A percentile compares a stretch with the other conserved stretches of the same genome.
These are phyloP conservation scores for Chrysosporium queenslandicum DNA, from an alignment of 2,329 filamentous ascomycete species.

Conservation along the genomic window DNA sequence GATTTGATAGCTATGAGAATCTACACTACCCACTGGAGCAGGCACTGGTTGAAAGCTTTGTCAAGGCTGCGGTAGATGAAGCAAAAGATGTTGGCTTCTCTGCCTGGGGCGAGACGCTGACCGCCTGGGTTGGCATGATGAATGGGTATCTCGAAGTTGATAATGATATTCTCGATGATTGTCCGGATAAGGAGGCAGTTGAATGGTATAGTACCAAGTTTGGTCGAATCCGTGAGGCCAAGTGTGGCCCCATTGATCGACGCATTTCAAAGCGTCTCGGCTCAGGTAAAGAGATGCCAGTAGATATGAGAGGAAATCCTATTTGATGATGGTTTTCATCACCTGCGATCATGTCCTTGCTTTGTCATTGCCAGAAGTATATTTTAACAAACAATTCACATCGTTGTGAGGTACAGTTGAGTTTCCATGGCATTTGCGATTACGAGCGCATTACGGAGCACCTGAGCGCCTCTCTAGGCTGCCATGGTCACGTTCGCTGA, in stretches of 20 bases:
- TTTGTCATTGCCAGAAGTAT: background rate
- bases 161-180: constrained; percentile 23
- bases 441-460: too few species aligned
- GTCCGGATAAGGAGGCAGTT: constrained; percentile 21
- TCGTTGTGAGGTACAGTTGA: too few species aligned
- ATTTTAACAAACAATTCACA: too few species aligned
- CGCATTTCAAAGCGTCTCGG: constrained; percentile 22
- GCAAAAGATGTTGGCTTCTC: constrained; percentile 16
- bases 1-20: constrained; percentile 17
- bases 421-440: too few species aligned
- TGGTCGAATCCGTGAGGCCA: constrained; percentile 21
- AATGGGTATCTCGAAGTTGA: constrained; percentile 22
- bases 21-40: constrained; percentile 18
- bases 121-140: constrained; percentile 22
- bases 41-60: constrained; percentile 21
- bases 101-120: constrained; percentile 19
- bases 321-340: constrained; percentile 10
- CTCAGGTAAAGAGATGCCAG: constrained; percentile 21
- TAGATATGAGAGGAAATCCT: constrained; percentile 22
- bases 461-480: too few species aligned
- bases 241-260: constrained; percentile 18
- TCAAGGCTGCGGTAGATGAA: constrained; percentile 23
- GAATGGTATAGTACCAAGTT: constrained; percentile 25
- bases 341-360: background rate
- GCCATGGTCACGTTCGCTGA: too few species aligned